phyloP scores from a whole-genome alignment of 1,284 basidiomycete genomes.

The Takashimella koratensis region DNA sequence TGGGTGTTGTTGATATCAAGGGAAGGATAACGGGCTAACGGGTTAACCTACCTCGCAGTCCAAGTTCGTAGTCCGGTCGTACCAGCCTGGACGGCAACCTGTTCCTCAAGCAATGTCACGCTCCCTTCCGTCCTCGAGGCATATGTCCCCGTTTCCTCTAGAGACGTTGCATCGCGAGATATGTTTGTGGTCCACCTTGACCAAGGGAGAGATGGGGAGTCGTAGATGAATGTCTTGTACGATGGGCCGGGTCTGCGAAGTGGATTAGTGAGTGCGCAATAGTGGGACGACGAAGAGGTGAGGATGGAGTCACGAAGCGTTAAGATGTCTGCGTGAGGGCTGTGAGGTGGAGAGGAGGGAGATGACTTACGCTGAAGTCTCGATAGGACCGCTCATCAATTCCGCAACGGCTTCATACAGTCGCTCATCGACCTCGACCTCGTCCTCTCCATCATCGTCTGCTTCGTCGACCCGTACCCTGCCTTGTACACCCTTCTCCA shows the following conservation, averaged over 20 bases:
- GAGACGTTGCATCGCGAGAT: too few species aligned
- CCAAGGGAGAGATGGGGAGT: too few species aligned
- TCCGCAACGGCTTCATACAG: slow-evolving; percentile 39
- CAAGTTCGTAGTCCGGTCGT: slow-evolving; percentile 50
- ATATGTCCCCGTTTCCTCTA: too few species aligned
- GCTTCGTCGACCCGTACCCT: slow-evolving; percentile 17
- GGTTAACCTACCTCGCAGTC: slow-evolving; percentile 25
- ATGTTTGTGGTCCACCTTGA: too few species aligned
- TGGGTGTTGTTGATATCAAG: too few species aligned
- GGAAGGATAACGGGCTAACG: neutral
- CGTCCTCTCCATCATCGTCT: slow-evolving; percentile 11
- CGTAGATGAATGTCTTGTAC: slow-evolving; percentile 48
- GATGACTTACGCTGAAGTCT: slow-evolving; percentile 2
- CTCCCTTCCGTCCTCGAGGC: slow-evolving; percentile 12
- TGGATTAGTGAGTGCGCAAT: too few species aligned
- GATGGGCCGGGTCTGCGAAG: slow-evolving; percentile 37
- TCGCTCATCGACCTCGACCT: slow-evolving; percentile 40
- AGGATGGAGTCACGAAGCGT: too few species aligned
- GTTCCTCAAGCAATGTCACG: slow-evolving; percentile 48
- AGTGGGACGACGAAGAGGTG: too few species aligned
- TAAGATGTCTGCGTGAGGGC: neutral
- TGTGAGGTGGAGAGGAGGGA: neutral
- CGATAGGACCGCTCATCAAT: slow-evolving; percentile 23
- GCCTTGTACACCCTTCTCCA: slow-evolving; percentile 34
- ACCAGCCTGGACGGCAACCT: slow-evolving; percentile 47